Evolutionary conservation across 2,329 filamentous ascomycete species (phyloP), one percentile per base, ranked within the genome.

Genomic region (Drechslera avenae): DNA sequence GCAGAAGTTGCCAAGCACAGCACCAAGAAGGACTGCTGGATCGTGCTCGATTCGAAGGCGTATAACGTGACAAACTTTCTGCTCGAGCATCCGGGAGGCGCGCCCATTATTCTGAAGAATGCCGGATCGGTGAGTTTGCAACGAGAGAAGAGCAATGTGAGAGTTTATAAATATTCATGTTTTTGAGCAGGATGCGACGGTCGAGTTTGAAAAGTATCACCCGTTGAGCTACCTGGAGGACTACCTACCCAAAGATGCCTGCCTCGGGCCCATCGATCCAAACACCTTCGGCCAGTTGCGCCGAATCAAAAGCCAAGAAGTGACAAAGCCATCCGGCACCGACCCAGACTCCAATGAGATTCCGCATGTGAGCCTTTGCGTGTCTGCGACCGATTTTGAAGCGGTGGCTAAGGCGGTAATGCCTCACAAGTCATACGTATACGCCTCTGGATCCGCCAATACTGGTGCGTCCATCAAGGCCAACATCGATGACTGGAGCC

Each of bases 11-110:
- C 64, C 26, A 68, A 67, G 46, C 71, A 73, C 51, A 63, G 57
- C 33, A 68, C 40, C 42, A 71, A 66, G 39, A 65, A 69, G 8
- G 66, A 66, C 6, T 78, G 76, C 59, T 90, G 87, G 87, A 82
- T 89, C 41, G 85, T 88, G 5, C 79, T 90, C 7, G 82, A 89
- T 64, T 81, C 81, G 30, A 81, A 83, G 56, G 84, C 89, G 4
- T 89, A 86, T 74, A 83, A 90, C 68, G 73, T 90, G 26, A 86
- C 83, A 3, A 78, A 81, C 12, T 89, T 90, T 64, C 75, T 84
- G 4, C 77, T 79, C 6, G 76, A 84, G 41, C 84, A 86, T 68
- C 83, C 84, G 3, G 84, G 85, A n/a, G 84, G 84, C 17, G 73
- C 82, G n/a, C 59, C 66, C 1, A 70, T 72, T 3, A 61, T 73